Percentiles rank a stretch among this genome's conserved stretches.
Conservation (phyloP, 2,329 filamentous ascomycete genomes). For the Epichloe hybrida region DNA sequence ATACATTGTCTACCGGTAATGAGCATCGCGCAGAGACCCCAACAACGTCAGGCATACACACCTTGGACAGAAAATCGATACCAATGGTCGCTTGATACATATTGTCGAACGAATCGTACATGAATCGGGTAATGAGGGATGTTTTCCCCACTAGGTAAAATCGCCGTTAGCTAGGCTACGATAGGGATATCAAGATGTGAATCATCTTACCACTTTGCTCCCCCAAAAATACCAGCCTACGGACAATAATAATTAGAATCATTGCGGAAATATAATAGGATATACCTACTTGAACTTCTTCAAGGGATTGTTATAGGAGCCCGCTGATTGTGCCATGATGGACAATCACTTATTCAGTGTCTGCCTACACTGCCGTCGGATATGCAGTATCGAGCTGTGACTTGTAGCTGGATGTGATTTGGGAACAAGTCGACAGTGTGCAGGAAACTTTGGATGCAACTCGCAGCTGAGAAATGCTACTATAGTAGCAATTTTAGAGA, state of each 20-base stretch:
- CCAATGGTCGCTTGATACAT: slow-evolving; percentile 99
- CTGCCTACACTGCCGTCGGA: neutral
- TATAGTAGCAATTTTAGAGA: neutral
- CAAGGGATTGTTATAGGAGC: slow-evolving; percentile 94
- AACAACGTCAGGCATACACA: slow-evolving; percentile 23
- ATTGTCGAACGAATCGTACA: slow-evolving; percentile 99
- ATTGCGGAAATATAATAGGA: neutral
- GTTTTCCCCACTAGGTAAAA: slow-evolving; percentile 76
- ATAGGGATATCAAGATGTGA: neutral
- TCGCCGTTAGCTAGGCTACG: slow-evolving; percentile 12
- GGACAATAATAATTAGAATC: neutral
- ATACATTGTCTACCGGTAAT: slow-evolving; percentile 67
- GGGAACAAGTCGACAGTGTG: neutral
- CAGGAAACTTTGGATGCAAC: neutral
- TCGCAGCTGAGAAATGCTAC: neutral
- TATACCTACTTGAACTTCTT: slow-evolving; percentile 94
- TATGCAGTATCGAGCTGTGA: neutral
- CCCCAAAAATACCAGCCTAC: slow-evolving; percentile 86
- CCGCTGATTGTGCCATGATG: slow-evolving; percentile 69
- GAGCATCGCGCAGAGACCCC: neutral
- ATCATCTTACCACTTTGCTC: slow-evolving; percentile 82
- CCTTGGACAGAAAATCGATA: slow-evolving; percentile 98
- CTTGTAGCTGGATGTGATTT: neutral
- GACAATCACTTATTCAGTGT: neutral
- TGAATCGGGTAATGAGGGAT: slow-evolving; percentile 95